phyloP scores from a whole-genome alignment of 495 filamentous ascomycete species.

The Neurospora sp. region DNA sequence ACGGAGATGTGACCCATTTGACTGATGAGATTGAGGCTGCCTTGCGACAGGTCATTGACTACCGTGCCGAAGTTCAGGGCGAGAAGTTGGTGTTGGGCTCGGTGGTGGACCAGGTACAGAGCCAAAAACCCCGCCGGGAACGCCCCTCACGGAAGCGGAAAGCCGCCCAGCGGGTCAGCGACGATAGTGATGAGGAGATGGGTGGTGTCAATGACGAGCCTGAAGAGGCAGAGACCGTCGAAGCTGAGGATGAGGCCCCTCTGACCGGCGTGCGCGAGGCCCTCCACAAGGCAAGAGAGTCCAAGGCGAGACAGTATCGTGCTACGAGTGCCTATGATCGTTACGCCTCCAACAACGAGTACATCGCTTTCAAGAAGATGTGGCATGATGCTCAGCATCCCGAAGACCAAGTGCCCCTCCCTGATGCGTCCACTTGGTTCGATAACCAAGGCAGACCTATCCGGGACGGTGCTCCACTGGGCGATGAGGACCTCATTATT shows the following conservation, averaged over 20 bases:
- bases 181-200: conserved; percentile 14
- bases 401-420: conserved; percentile 52
- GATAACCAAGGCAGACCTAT: conserved; percentile 36
- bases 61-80: conserved; percentile 37
- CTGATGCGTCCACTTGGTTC: conserved; percentile 68
- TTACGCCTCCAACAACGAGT: conserved; percentile 74
- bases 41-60: conserved; percentile 36
- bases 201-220: conserved; percentile 37
- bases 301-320: conserved; percentile 28
- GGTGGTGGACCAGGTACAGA: conserved; percentile 39
- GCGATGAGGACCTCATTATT: conserved; percentile 69
- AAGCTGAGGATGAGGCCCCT: conserved; percentile 10
- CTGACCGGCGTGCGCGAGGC: conserved; percentile 21
- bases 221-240: conserved; percentile 13
- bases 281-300: conserved; percentile 25
- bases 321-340: conserved; percentile 30
- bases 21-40: conserved; percentile 33
- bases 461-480: conserved; percentile 18
- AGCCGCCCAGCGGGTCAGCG: conserved; percentile 6
- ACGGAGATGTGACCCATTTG: conserved; percentile 27
- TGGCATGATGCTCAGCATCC: conserved; percentile 69
- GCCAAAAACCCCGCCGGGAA: conserved; percentile 26
- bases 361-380: conserved; percentile 64
- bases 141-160: neutral
- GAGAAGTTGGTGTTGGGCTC: conserved; percentile 27